These are phyloP conservation scores for Pichia cactophila DNA, from an alignment of 1,139 yeast species.

Conservation along the genomic window DNA sequence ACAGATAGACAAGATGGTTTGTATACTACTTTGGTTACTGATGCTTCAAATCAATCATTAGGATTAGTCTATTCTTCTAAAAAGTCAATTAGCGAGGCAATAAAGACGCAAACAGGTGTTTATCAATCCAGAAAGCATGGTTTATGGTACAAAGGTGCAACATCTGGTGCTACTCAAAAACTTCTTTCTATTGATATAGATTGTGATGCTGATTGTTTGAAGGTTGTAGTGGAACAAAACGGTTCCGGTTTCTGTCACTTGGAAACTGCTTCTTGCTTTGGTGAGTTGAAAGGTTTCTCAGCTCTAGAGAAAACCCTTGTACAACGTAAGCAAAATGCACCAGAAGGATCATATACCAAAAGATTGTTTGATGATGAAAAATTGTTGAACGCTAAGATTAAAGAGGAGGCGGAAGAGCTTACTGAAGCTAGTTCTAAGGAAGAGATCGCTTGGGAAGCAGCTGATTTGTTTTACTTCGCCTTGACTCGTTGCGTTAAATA, in stretches of 20 bases:
- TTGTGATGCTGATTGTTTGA: conserved; percentile 88
- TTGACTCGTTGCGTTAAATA: conserved; percentile 76
- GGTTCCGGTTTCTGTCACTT: conserved; percentile 93
- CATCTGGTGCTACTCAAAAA: conserved; percentile 89
- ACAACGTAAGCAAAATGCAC: conserved; percentile 54
- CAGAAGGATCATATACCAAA: conserved; percentile 87
- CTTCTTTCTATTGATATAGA: conserved; percentile 62
- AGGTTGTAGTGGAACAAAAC: conserved; percentile 73
- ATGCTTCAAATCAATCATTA: conserved; percentile 55
- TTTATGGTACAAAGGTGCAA: conserved; percentile 92
- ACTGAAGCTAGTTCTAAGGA: conserved; percentile 65
- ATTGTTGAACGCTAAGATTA: conserved; percentile 75
- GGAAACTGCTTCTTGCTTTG: conserved; percentile 75
- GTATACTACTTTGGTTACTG: conserved; percentile 78
- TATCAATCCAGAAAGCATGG: conserved; percentile 88
- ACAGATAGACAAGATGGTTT: conserved; percentile 87
- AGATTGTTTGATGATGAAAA: conserved; percentile 74
- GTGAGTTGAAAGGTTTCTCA: conserved; percentile 53
- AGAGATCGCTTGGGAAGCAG: conserved; percentile 96
- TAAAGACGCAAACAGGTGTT: conserved; percentile 78
- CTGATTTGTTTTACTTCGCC: conserved; percentile 88
- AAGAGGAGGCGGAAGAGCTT: conserved; percentile 94
- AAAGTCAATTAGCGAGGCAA: conserved; percentile 75
- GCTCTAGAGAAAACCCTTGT: conserved; percentile 60
- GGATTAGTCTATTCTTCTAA: conserved; percentile 89